phyloP scores from a whole-genome alignment of 495 filamentous ascomycete species.

The Daldinia childiae region DNA sequence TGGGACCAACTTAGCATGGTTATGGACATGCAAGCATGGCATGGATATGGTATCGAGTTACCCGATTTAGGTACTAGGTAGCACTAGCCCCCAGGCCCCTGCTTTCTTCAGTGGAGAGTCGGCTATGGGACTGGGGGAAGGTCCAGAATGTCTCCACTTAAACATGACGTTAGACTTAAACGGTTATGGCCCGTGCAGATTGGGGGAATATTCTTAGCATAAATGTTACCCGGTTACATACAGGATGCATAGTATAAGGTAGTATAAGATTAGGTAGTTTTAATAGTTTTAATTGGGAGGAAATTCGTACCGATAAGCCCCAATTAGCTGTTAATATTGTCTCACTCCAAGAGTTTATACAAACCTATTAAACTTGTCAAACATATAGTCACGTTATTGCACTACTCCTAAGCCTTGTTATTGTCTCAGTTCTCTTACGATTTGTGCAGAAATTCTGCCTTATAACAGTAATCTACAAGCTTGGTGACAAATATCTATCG shows the following conservation, averaged over 20 bases:
- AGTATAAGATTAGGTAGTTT: not conserved
- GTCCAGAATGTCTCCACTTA: conserved; percentile 9
- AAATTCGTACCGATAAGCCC: conserved; percentile 29
- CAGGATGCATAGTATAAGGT: not conserved
- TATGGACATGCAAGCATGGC: conserved; percentile 4
- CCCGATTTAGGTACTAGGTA: conserved; percentile 40
- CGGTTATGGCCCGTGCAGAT: conserved; percentile 12
- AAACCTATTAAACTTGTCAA: conserved; percentile 40
- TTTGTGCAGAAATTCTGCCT: conserved; percentile 42
- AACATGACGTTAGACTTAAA: conserved; percentile 20
- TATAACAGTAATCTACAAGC: conserved; percentile 1
- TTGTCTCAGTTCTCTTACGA: conserved; percentile 44
- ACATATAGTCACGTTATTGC: conserved; percentile 11
- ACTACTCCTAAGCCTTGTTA: conserved; percentile 29
- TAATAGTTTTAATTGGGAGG: not conserved
- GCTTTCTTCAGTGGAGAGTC: conserved; percentile 27
- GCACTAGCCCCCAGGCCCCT: no score
- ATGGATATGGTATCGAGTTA: conserved; percentile 6
- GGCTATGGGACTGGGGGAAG: conserved; percentile 8
- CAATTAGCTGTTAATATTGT: conserved; percentile 31
- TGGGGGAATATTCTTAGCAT: not conserved
- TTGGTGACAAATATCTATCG: conserved; percentile 8
- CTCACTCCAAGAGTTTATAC: conserved; percentile 31
- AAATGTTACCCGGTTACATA: conserved; percentile 1
- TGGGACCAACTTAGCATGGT: conserved; percentile 12